phyloP scores from a whole-genome alignment of 2,329 filamentous ascomycete genomes.

The Trichoderma sp. region DNA sequence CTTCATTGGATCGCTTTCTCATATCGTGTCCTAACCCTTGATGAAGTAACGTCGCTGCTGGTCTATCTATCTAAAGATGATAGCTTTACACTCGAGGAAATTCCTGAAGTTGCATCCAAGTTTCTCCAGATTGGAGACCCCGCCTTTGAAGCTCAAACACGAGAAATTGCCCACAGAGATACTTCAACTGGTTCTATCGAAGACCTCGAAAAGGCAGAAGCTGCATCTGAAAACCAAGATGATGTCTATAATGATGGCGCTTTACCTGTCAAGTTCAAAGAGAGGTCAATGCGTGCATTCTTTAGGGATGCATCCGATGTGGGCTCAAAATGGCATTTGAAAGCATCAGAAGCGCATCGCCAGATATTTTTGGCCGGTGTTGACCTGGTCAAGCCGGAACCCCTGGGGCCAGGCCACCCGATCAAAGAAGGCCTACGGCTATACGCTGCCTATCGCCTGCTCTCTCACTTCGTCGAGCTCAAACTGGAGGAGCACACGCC shows the following conservation, averaged over 20 bases:
- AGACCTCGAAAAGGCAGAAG: slow-evolving; percentile 27
- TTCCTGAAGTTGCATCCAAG: slow-evolving; percentile 30
- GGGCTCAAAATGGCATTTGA: slow-evolving; percentile 8
- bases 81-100: slow-evolving; percentile 31
- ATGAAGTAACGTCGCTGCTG: slow-evolving; percentile 29
- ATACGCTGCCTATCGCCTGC: slow-evolving; percentile 25
- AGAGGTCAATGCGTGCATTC: slow-evolving; percentile 34
- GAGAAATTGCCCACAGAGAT: background rate
- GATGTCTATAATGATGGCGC: slow-evolving; percentile 30
- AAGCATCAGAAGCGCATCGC: slow-evolving; percentile 30
- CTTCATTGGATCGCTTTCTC: slow-evolving; percentile 35
- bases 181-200: slow-evolving; percentile 20
- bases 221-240: slow-evolving; percentile 17
- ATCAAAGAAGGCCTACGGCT: background rate
- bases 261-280: slow-evolving; percentile 33
- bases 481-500: slow-evolving; percentile 23
- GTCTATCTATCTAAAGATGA: slow-evolving; percentile 24
- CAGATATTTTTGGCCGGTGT: slow-evolving; percentile 29
- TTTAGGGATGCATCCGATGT: slow-evolving; percentile 26
- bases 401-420: background rate
- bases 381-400: slow-evolving; percentile 21
- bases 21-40: slow-evolving; percentile 26
- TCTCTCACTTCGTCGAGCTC: slow-evolving; percentile 27
- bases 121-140: slow-evolving; percentile 32
- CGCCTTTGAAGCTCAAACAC: slow-evolving; percentile 27